phyloP scores from a whole-genome alignment of 495 filamentous ascomycete species.

The Geoglossum glabrum region DNA sequence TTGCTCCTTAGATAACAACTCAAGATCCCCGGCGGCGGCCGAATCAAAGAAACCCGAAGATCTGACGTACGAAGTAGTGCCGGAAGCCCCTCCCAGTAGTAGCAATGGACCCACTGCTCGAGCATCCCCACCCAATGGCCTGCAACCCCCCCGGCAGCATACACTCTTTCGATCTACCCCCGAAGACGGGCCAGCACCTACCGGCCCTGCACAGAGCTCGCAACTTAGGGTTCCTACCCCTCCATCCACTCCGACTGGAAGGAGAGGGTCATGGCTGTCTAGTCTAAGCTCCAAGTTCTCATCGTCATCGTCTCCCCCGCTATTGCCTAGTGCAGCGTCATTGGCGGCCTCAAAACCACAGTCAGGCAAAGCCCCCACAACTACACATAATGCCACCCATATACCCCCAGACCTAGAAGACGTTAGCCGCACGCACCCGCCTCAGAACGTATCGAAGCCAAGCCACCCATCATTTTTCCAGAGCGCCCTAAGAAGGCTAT shows the following conservation, averaged over 20 bases:
- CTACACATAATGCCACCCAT: not conserved
- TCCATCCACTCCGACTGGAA: constrained; percentile 16
- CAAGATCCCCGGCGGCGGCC: not conserved
- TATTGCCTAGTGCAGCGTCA: constrained; percentile 21
- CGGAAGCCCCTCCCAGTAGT: not conserved
- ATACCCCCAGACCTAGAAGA: not conserved
- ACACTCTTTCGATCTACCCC: constrained; percentile 8
- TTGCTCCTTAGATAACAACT: not conserved
- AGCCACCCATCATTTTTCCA: constrained; percentile 57
- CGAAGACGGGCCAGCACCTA: constrained; percentile 20
- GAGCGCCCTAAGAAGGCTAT: constrained; percentile 63
- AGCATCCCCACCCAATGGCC: not conserved
- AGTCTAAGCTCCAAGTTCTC: constrained; percentile 87
- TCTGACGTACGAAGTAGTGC: not conserved
- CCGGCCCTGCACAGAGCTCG: constrained; percentile 5
- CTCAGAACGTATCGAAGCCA: constrained; percentile 42
- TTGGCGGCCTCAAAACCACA: constrained; percentile 26
- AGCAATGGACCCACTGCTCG: not conserved
- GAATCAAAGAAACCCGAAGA: not conserved
- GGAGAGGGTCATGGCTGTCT: constrained; percentile 65
- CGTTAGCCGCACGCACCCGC: constrained; percentile 32
- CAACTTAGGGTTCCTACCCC: constrained; percentile 7
- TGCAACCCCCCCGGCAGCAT: constrained; percentile 10
- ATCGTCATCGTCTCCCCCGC: constrained; percentile 38
- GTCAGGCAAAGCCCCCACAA: constrained; percentile 12